A percentile compares a stretch with the other conserved stretches of the same genome.
phyloP scores from a whole-genome alignment of 495 filamentous ascomycete species.

The Achaetomiella virescens region DNA sequence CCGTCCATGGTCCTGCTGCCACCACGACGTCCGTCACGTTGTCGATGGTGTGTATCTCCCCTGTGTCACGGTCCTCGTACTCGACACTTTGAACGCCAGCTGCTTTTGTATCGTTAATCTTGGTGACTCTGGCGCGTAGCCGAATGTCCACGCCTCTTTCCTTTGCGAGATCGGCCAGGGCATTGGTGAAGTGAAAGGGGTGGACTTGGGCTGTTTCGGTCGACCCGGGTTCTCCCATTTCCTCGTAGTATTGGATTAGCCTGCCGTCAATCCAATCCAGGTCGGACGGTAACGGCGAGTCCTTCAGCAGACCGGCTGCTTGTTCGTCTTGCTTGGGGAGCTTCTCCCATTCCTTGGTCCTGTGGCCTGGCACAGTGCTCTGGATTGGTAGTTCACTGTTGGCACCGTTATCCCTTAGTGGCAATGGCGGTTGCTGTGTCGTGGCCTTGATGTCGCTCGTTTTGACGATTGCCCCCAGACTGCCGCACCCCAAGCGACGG shows the following conservation, averaged over 20 bases:
- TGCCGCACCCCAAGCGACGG: constrained; percentile 68
- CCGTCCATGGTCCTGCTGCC: constrained; percentile 88
- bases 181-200: constrained; percentile 84
- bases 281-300: constrained; percentile 64
- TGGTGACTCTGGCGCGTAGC: constrained; percentile 52
- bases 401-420: constrained; percentile 3
- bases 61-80: constrained; percentile 59
- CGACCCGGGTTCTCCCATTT: constrained; percentile 67
- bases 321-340: constrained; percentile 68
- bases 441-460: constrained; percentile 31
- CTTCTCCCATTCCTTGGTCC: constrained; percentile 44
- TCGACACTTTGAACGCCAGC: constrained; percentile 59
- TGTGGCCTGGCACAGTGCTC: constrained; percentile 11
- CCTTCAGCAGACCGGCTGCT: constrained; percentile 52
- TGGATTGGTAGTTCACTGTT: constrained; percentile 30
- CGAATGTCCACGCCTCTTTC: constrained; percentile 69
- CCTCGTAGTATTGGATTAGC: constrained; percentile 61
- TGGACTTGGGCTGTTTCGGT: constrained; percentile 85
- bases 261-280: constrained; percentile 80
- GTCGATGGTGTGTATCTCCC: constrained; percentile 49
- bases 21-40: constrained; percentile 77
- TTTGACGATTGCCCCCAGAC: constrained; percentile 54
- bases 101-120: constrained; percentile 43
- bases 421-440: constrained; percentile 14
- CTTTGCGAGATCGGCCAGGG: constrained; percentile 73